Evolutionary conservation across 805 yeast species (phyloP), one percentile per base, ranked within the genome.

Genomic region (Tetrapisispora fleetii): DNA sequence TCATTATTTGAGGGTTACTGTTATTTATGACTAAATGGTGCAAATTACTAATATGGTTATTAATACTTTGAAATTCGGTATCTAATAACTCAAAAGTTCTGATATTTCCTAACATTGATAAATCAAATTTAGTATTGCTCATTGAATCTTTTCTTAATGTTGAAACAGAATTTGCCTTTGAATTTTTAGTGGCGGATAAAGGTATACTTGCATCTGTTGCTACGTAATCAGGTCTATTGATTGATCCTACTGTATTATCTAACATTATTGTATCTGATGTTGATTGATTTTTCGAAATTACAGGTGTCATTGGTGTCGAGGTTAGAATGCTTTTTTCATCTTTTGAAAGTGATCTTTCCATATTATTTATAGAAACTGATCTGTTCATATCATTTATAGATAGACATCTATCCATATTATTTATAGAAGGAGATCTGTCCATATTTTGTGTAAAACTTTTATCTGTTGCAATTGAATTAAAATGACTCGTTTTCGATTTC

Each of bases 51-150:
- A 58, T 57, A 47, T 59, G 60, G 58, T 51, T 64, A 48, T 49
- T 59, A 54, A 50, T 65, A 52, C 50, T 67, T 49, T 43, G 53
- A 54, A 59, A 68, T 51, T 50, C 68, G 10, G 43, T n/a, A 21
- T 45, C 47, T 18, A 45, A 16, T 16, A 32, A 27, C 21, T 45
- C 43, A 39, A 28, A 38, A 22, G 27, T 37, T 32, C 11, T 43
- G 6, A 33, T n/a, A 36, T 36, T 18, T 4, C 11, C 35, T 21
- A 36, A 14, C n/a, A 33, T 16, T 18, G 37, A 21, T 8, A 13
- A 14, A 33, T 42, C 38, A 21, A 14, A 18, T 33, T 33, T 42
- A 2, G 10, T 40, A 11, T 40, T 30, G n/a, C 22, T 9, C 28
- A 3, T 28, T 40, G 43, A 40, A 17, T 40, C 28, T 10, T 28